Evolutionary conservation across 768 basidiomycete species (phyloP).

Genomic region (Kwoniella mangroviensis): DNA sequence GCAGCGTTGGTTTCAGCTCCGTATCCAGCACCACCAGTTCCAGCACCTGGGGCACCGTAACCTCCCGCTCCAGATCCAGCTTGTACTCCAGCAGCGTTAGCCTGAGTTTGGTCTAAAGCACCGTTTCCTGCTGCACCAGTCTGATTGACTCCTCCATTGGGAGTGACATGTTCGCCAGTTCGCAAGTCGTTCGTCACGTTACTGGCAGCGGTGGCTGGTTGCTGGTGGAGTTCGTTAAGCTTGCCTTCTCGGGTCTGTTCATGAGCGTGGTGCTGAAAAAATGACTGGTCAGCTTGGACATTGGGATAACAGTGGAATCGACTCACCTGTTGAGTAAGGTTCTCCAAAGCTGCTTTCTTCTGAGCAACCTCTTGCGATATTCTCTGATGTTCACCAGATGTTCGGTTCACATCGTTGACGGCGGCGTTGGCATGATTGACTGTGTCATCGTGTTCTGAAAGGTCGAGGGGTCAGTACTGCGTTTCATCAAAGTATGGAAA

Average conservation of each 20-base stretch:
- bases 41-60: not conserved
- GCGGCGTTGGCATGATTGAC: constrained; percentile 28
- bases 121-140: constrained; percentile 13
- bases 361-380: constrained; percentile 37
- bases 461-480: not conserved
- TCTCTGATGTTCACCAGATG: constrained; percentile 34
- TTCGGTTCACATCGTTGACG: constrained; percentile 16
- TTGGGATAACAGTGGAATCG: not conserved
- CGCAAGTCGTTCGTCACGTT: constrained; percentile 23
- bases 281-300: not conserved
- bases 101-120: constrained; percentile 16
- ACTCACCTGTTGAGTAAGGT: constrained; percentile 19
- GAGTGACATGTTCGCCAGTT: constrained; percentile 20
- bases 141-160: constrained; percentile 11
- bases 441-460: constrained; percentile 22
- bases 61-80: constrained; percentile 2
- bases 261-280: constrained; percentile 12
- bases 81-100: constrained; percentile 13
- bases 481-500: too few relatives aligned
- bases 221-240: constrained; percentile 20
- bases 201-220: constrained; percentile 13
- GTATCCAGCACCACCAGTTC: constrained; percentile 14
- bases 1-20: not conserved
- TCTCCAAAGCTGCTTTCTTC: constrained; percentile 43
- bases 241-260: constrained; percentile 22